phyloP scores from a whole-genome alignment of 75 land plant species.

The Sequoiadendron giganteum region DNA sequence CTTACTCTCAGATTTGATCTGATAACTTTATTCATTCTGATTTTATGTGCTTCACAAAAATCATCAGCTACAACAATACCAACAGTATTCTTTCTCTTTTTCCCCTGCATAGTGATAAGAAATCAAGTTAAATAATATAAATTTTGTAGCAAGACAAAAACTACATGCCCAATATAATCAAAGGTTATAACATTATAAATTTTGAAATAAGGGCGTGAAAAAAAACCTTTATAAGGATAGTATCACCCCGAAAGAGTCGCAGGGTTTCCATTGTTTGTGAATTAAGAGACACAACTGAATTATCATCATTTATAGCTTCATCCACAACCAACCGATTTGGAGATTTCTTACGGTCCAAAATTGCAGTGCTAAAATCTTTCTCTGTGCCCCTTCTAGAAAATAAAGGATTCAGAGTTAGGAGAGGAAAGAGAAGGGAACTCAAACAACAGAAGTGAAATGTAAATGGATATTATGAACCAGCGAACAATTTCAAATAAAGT shows the following conservation, averaged over 20 bases:
- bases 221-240: constrained; percentile 38
- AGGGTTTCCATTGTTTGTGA: constrained; percentile 57
- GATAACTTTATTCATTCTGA: constrained; percentile 89
- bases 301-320: constrained; percentile 61
- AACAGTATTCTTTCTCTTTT: constrained; percentile 82
- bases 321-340: constrained; percentile 55
- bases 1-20: constrained; percentile 75
- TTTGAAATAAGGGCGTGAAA: background rate
- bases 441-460: no score
- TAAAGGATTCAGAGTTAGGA: background rate
- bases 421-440: background rate
- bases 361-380: constrained; percentile 51
- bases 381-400: constrained; percentile 29
- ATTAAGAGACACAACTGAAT: constrained; percentile 51
- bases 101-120: constrained; percentile 46
- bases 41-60: constrained; percentile 81
- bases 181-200: background rate
- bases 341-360: constrained; percentile 56
- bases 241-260: constrained; percentile 58
- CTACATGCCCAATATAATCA: background rate
- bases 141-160: background rate
- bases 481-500: no score
- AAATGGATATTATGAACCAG: no score
- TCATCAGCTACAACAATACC: constrained; percentile 89
- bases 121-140: background rate